Evolutionary conservation across 805 yeast genomes (phyloP).

Genomic region (Groenewaldozyma salmanticensis): DNA sequence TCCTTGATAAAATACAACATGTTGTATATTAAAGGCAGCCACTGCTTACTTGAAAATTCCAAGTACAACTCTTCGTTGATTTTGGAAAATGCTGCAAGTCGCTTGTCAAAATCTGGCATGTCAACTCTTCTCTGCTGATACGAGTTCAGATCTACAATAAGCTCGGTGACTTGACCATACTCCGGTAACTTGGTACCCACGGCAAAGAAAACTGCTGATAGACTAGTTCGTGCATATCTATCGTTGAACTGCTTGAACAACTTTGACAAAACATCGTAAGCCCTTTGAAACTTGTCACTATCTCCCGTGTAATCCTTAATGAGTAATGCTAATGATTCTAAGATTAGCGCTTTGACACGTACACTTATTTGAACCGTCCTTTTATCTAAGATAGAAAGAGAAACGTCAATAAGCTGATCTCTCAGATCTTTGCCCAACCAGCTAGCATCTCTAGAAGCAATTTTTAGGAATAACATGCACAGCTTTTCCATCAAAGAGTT

Average conservation of each 20-base stretch:
- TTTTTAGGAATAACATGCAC: constrained; percentile 16
- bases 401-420: constrained; percentile 42
- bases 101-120: constrained; percentile 69
- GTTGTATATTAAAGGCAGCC: constrained; percentile 71
- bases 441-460: constrained; percentile 44
- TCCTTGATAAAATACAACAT: constrained; percentile 65
- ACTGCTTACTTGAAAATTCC: constrained; percentile 43
- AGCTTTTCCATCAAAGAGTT: constrained; percentile 15
- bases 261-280: constrained; percentile 42
- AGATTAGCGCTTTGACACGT: constrained; percentile 44
- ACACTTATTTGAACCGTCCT: constrained; percentile 43
- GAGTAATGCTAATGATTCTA: constrained; percentile 47
- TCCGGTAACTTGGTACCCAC: constrained; percentile 45
- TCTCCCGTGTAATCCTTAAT: constrained; percentile 30
- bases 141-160: constrained; percentile 63
- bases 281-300: constrained; percentile 13
- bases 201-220: constrained; percentile 50
- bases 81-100: constrained; percentile 56
- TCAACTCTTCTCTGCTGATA: constrained; percentile 51
- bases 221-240: constrained; percentile 47
- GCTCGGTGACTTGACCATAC: constrained; percentile 35
- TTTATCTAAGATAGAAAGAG: constrained; percentile 51
- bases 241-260: constrained; percentile 53
- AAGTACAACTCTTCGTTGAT: constrained; percentile 49
- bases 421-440: constrained; percentile 48